These are phyloP conservation scores for Ogataea trehalophila DNA, from an alignment of 805 yeast genomes.

Conservation along the genomic window DNA sequence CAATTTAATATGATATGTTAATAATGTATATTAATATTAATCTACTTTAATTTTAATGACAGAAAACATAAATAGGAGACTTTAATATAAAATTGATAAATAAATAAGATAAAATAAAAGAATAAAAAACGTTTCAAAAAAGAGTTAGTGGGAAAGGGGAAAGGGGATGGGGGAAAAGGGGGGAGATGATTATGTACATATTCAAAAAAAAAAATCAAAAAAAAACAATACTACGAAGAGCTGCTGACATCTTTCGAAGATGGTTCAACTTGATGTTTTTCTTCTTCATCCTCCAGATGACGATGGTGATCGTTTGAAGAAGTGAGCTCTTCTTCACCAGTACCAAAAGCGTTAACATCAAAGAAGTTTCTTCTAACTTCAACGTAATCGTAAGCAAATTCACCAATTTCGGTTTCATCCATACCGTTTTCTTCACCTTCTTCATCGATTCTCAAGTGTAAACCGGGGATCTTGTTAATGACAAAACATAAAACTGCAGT, in stretches of 20 bases:
- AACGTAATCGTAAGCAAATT: conserved; percentile 97
- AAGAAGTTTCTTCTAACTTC: conserved; percentile 92
- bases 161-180: too few species aligned
- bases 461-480: conserved; percentile 75
- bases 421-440: conserved; percentile 84
- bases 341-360: conserved; percentile 26
- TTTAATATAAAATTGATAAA: too few species aligned
- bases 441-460: conserved; percentile 73
- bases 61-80: too few species aligned
- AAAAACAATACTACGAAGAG: too few species aligned
- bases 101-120: too few species aligned
- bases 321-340: background rate
- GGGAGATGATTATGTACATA: too few species aligned
- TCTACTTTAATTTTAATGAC: too few species aligned
- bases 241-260: background rate
- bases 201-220: too few species aligned
- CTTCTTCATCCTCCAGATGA: background rate
- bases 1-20: too few species aligned
- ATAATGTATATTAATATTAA: too few species aligned
- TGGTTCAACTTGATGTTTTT: background rate
- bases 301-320: background rate
- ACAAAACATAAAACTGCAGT: conserved; percentile 73
- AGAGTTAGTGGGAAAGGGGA: too few species aligned
- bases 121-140: too few species aligned
- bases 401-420: conserved; percentile 97